These are phyloP conservation scores for Fusarium subglutinans DNA, from an alignment of 2,329 filamentous ascomycete genomes.

Conservation along the genomic window DNA sequence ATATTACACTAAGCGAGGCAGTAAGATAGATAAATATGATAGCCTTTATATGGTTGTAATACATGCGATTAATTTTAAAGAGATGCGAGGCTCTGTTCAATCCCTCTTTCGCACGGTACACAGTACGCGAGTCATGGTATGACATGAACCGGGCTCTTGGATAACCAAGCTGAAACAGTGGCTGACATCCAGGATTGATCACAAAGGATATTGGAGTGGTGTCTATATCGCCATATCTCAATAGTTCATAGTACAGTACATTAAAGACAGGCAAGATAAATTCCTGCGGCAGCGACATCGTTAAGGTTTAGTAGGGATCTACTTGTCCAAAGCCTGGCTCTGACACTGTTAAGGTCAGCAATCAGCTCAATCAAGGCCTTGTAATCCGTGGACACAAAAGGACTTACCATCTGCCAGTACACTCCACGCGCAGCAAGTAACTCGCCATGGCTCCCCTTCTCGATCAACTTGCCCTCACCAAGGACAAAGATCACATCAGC, in stretches of 20 bases:
- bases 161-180: background rate
- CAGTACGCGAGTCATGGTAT: rapidly evolving
- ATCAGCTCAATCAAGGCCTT: rapidly evolving
- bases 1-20: too few relatives aligned
- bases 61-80: too few relatives aligned
- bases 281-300: rapidly evolving
- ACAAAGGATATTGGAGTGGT: too few relatives aligned
- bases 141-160: rapidly evolving
- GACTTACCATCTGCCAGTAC: conserved; percentile 13
- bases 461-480: conserved; percentile 1
- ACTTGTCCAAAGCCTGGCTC: background rate
- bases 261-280: too few relatives aligned
- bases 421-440: background rate
- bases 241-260: too few relatives aligned
- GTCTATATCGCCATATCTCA: background rate
- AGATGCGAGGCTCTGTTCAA: too few relatives aligned
- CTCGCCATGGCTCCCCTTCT: background rate
- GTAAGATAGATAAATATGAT: too few relatives aligned
- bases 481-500: conserved; percentile 80
- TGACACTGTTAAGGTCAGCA: background rate
- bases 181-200: background rate
- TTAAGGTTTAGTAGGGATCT: background rate
- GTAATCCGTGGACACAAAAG: rapidly evolving
- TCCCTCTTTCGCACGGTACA: rapidly evolving
- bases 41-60: too few relatives aligned